Conservation (phyloP, 768 basidiomycete species). For the Nevesoporus exiguus region DNA sequence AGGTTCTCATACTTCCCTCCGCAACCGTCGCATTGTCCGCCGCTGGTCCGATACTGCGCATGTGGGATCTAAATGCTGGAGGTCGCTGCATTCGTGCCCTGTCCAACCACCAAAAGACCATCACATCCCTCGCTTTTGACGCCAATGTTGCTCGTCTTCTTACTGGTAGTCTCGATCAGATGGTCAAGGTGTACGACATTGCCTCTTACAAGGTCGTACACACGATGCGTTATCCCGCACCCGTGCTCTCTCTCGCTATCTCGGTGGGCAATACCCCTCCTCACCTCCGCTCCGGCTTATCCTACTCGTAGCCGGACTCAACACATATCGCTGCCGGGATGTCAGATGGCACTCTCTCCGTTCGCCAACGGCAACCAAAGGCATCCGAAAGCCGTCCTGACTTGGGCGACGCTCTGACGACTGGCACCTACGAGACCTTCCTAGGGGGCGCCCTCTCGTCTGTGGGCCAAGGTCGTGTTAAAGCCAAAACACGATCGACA, state of each 20-base stretch:
- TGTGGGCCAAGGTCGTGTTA: slow-evolving; percentile 55
- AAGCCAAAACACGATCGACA: slow-evolving; percentile 46
- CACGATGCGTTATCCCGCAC: slow-evolving; percentile 97
- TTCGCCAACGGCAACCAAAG: slow-evolving; percentile 83
- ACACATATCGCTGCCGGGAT: slow-evolving; percentile 97
- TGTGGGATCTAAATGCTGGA: slow-evolving; percentile 94
- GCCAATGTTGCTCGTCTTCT: slow-evolving; percentile 72
- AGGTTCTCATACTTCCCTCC: slow-evolving; percentile 90
- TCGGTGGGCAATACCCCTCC: slow-evolving; percentile 52
- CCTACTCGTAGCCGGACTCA: slow-evolving; percentile 73
- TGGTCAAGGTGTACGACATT: slow-evolving; percentile 99
- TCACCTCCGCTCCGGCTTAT: slow-evolving; percentile 7
- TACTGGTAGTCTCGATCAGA: slow-evolving; percentile 90
- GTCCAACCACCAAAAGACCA: slow-evolving; percentile 97
- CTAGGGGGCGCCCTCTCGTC: slow-evolving; percentile 50
- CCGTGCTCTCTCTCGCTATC: slow-evolving; percentile 83
- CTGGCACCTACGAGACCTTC: slow-evolving; percentile 67
- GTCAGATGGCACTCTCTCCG: slow-evolving; percentile 97
- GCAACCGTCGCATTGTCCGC: slow-evolving; percentile 81
- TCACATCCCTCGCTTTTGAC: slow-evolving; percentile 86
- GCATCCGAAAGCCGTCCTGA: slow-evolving; percentile 49
- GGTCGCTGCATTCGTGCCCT: slow-evolving; percentile 86
- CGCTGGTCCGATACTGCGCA: slow-evolving; percentile 87
- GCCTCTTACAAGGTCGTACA: slow-evolving; percentile 93
- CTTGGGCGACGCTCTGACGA: slow-evolving; percentile 40